A percentile compares a stretch with the other conserved stretches of the same genome.
Evolutionary conservation across 768 basidiomycete genomes (phyloP).

Genomic region (Termitomyces sp.): DNA sequence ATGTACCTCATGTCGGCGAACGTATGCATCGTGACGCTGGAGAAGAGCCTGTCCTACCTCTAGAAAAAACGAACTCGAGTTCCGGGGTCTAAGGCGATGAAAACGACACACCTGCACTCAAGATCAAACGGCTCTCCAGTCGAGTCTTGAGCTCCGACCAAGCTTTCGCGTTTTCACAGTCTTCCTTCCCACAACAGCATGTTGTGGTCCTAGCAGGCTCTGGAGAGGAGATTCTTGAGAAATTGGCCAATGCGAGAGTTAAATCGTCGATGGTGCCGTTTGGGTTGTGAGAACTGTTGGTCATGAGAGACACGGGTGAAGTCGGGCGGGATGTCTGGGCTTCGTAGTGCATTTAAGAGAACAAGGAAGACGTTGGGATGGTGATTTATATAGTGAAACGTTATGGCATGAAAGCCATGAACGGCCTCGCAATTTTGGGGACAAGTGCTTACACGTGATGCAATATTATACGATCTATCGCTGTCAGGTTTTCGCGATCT

Average conservation of each 20-base stretch:
- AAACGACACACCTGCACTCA: conserved; percentile 78
- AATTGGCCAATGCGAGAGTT: conserved; percentile 66
- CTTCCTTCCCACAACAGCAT: conserved; percentile 67
- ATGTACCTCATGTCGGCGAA: conserved; percentile 65
- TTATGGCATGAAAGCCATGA: not conserved
- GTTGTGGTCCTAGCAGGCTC: conserved; percentile 48
- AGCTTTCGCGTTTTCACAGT: conserved; percentile 59
- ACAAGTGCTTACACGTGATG: conserved; percentile 8
- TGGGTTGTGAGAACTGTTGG: conserved; percentile 48
- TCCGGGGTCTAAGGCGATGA: not conserved
- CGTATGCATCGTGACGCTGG: conserved; percentile 83
- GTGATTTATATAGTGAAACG: not conserved
- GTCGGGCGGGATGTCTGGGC: conserved; percentile 28
- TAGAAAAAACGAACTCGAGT: conserved; percentile 24
- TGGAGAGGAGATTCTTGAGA: conserved; percentile 73
- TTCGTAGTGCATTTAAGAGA: conserved; percentile 9
- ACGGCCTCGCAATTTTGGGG: not conserved
- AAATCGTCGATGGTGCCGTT: conserved; percentile 75
- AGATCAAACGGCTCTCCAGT: conserved; percentile 71
- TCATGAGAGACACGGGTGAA: conserved; percentile 37
- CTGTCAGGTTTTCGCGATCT: too few relatives aligned
- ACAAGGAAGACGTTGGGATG: conserved; percentile 3
- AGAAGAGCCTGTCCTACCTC: conserved; percentile 90
- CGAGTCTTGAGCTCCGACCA: conserved; percentile 66
- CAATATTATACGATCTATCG: too few relatives aligned